Base-by-base conservation (phyloP, 2,329 filamentous ascomycete genomes). In the Daldinia eschscholtzii region DNA sequence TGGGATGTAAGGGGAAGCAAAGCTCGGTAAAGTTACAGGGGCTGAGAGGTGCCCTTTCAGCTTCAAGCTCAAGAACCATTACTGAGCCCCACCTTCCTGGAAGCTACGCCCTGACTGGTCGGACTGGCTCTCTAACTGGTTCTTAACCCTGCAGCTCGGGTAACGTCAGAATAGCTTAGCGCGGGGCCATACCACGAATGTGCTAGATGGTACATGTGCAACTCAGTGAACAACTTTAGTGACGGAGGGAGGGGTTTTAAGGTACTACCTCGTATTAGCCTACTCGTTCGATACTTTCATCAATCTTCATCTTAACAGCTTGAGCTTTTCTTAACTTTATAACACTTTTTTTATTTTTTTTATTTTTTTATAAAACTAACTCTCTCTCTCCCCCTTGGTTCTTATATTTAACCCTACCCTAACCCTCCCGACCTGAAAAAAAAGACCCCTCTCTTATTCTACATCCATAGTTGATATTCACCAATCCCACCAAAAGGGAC, bases 111-210 rank as follows among this genome's bases (percentile, higher is more conserved):
- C 46, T 64, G 7, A 71, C 35, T 67, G 30, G 20, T 23, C 20
- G 20, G 20, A 23, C 20, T 23, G 64, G 67, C 33, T 33, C 26
- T 52, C 15, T 33, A 26, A 52, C 46, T 52, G 28, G 46, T 33
- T 52, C 26, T 39, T 28, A 46, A 44, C 58, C 48, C 53, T 65
- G 65, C 65, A 68, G 44, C 50, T 42, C 26, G 20, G 57, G 65
- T 65, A 70, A 64, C 68, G 68, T 71, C 65, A 71, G 68, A 71
- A 41, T 46, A 39, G 35, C 52, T 64, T 64, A 60, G 57, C 48
- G 41, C 41, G 39, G 62, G 65, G 58, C 61, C 55, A 33, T 48
- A 30, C 41, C 28, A 42, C 10, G 39, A 44, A 33, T 33, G 44
- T 42, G 10, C 4, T 35, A 35, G 50, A 42, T 42, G 41, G 15